Evolutionary conservation across 2,329 filamentous ascomycete genomes (phyloP).

Genomic region (Calonectria leucothoes): DNA sequence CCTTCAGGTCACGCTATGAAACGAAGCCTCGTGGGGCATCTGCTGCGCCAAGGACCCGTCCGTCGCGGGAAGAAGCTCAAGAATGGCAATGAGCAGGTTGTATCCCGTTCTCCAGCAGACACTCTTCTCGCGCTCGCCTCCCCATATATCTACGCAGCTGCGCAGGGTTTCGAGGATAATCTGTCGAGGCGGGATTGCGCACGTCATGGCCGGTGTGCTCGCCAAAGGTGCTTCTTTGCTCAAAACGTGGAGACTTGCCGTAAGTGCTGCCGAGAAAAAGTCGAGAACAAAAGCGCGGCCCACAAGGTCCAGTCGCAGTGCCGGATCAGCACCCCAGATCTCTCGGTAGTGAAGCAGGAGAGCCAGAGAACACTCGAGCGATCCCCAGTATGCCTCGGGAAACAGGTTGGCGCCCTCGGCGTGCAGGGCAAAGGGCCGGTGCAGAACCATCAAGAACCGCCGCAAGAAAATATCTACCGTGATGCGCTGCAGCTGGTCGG

Average conservation of each 20-base stretch:
- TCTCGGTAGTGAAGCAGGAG: conserved; percentile 51
- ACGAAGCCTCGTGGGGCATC: background rate
- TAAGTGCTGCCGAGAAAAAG: conserved; percentile 50
- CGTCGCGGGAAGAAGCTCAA: conserved; percentile 39
- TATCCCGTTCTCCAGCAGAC: conserved; percentile 50
- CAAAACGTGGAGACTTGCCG: conserved; percentile 48
- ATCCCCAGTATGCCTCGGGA: conserved; percentile 51
- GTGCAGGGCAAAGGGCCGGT: conserved; percentile 50
- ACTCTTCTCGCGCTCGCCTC: conserved; percentile 48
- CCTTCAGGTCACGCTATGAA: background rate
- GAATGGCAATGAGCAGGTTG: conserved; percentile 43
- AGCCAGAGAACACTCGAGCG: conserved; percentile 50
- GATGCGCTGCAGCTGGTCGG: conserved; percentile 45
- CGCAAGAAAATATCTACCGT: conserved; percentile 50
- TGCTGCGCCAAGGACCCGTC: background rate
- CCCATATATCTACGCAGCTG: conserved; percentile 50
- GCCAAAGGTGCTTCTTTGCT: conserved; percentile 49
- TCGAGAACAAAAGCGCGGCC: conserved; percentile 49
- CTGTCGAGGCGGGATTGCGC: conserved; percentile 47
- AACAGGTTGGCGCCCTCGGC: conserved; percentile 46
- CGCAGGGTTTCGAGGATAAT: conserved; percentile 49
- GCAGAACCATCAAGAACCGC: conserved; percentile 50
- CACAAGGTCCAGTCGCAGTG: conserved; percentile 44
- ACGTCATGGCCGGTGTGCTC: conserved; percentile 39
- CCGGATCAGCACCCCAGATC: conserved; percentile 45